These are phyloP conservation scores for Aleurites moluccanus DNA, from an alignment of 441 rosid genomes.

Conservation along the genomic window DNA sequence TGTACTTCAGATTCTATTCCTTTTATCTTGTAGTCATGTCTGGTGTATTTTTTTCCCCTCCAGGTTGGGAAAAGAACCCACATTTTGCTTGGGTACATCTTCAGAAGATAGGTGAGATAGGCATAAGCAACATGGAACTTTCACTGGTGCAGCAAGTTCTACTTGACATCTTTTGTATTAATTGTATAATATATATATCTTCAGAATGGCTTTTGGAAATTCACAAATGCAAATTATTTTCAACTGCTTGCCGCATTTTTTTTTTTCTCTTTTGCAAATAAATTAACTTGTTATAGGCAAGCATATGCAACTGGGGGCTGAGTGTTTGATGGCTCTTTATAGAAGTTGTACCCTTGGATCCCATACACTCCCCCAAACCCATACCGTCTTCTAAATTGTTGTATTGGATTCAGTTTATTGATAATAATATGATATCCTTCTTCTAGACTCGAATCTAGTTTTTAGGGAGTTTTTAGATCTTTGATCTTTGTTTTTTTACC, in stretches of 20 bases:
- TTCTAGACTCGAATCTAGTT: too few relatives aligned
- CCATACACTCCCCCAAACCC: neutral
- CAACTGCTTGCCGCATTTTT: neutral
- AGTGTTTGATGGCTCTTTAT: neutral
- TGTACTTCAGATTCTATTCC: neutral
- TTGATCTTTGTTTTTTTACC: neutral
- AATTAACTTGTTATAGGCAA: constrained; percentile 1
- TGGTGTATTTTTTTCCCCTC: neutral
- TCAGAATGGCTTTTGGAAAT: constrained; percentile 1
- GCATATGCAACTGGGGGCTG: neutral
- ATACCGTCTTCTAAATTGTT: neutral
- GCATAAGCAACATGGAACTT: constrained; percentile 26
- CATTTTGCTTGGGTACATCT: constrained; percentile 25
- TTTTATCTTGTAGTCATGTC: neutral
- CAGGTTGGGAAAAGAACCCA: constrained; percentile 34
- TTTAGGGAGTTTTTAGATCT: neutral
- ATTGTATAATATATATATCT: constrained; percentile 34
- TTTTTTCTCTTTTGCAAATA: constrained; percentile 4
- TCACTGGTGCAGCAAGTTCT: constrained; percentile 26
- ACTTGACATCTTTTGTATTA: constrained; percentile 30
- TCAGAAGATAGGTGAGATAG: constrained; percentile 31
- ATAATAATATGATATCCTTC: neutral
- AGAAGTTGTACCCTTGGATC: neutral
- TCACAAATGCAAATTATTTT: constrained; percentile 24
- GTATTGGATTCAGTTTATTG: constrained; percentile 8